These are phyloP conservation scores for Capronia americana DNA, from an alignment of 2,329 filamentous ascomycete species.

Conservation along the genomic window DNA sequence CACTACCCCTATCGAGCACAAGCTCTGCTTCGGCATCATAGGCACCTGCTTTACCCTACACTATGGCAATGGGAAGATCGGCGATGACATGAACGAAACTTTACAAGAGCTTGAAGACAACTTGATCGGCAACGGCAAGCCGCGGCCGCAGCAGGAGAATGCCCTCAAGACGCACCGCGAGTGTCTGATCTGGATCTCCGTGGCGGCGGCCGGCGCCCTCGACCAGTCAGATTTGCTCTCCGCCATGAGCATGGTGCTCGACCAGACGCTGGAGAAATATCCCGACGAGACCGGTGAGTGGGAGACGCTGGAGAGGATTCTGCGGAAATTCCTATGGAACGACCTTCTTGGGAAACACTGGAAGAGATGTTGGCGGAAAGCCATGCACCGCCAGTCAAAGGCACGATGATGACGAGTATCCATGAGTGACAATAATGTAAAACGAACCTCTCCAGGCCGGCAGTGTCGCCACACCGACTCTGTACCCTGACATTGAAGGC, in stretches of 20 bases:
- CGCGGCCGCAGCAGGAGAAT: slow-evolving; percentile 12
- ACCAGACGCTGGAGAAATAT: slow-evolving; percentile 28
- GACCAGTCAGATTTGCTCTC: slow-evolving; percentile 22
- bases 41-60: slow-evolving; percentile 30
- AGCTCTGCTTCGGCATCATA: slow-evolving; percentile 31
- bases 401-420: slow-evolving; percentile 11
- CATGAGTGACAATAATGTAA: not conserved
- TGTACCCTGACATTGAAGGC: not conserved
- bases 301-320: slow-evolving; percentile 26
- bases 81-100: slow-evolving; percentile 26
- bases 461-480: not conserved
- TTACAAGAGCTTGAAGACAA: slow-evolving; percentile 30
- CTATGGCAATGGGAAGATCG: slow-evolving; percentile 20
- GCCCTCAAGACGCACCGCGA: slow-evolving; percentile 20
- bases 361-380: slow-evolving; percentile 27
- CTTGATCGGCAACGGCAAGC: slow-evolving; percentile 22
- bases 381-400: slow-evolving; percentile 18
- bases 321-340: slow-evolving; percentile 31
- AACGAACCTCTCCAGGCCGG: not conserved
- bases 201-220: slow-evolving; percentile 25
- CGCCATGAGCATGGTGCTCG: slow-evolving; percentile 22
- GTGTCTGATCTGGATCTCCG: slow-evolving; percentile 31
- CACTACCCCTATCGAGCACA: slow-evolving; percentile 30
- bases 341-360: slow-evolving; percentile 24
- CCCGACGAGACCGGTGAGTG: slow-evolving; percentile 26